Percentiles rank a stretch among this genome's conserved stretches.
Conservation (phyloP, 1,139 yeast genomes). For the Hyphopichia fennica region DNA sequence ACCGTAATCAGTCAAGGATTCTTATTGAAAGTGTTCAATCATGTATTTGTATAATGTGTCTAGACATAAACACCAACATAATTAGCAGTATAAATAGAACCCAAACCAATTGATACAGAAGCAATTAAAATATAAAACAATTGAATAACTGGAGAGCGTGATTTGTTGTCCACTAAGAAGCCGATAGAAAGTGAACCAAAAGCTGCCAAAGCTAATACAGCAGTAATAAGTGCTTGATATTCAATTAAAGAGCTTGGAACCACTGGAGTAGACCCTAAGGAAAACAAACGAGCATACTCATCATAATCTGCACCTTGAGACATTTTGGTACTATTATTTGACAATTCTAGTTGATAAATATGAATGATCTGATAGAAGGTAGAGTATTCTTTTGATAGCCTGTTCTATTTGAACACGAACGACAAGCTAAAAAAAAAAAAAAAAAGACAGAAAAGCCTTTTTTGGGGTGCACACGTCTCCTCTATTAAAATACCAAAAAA, state of each 20-base stretch:
- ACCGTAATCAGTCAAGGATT: no score
- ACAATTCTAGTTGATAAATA: background rate
- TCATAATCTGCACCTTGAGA: slow-evolving; percentile 33
- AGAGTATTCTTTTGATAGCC: no score
- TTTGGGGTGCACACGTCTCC: no score
- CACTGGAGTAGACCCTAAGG: slow-evolving; percentile 26
- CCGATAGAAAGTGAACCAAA: slow-evolving; percentile 39
- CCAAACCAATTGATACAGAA: slow-evolving; percentile 39
- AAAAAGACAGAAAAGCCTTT: no score
- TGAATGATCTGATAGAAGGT: no score
- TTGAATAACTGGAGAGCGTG: slow-evolving; percentile 27
- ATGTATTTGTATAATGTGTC: no score
- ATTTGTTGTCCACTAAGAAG: slow-evolving; percentile 36
- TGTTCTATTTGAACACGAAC: no score
- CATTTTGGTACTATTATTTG: slow-evolving; percentile 11
- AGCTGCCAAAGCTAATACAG: slow-evolving; percentile 15
- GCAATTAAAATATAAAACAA: slow-evolving; percentile 35
- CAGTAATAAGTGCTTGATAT: slow-evolving; percentile 9
- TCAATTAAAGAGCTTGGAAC: slow-evolving; percentile 11
- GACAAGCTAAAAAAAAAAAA: no score
- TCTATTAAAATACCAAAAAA: no score
- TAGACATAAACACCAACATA: slow-evolving; percentile 47
- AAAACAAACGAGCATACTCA: slow-evolving; percentile 25
- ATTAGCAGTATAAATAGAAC: slow-evolving; percentile 39
- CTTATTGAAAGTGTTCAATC: no score